Evolutionary conservation across 257 asterid genomes (phyloP).

Genomic region (Solanum corneliomulleri): DNA sequence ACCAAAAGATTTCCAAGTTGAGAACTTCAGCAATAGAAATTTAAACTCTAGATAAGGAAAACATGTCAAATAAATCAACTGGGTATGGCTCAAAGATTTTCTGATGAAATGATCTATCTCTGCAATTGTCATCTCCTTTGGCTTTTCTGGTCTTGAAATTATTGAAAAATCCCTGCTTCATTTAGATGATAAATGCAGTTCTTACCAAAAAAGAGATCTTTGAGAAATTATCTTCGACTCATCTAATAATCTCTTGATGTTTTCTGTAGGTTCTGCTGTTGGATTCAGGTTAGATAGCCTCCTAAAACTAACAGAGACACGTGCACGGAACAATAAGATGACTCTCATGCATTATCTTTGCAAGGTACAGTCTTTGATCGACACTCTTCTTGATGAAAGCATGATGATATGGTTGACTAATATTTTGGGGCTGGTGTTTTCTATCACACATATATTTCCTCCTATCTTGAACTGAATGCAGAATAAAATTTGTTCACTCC

Average conservation of each 20-base stretch:
- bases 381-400: background rate
- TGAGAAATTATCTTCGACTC: background rate
- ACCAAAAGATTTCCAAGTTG: background rate
- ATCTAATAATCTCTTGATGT: conserved; percentile 7
- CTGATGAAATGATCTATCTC: background rate
- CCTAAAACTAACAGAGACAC: conserved; percentile 89
- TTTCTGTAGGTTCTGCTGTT: conserved; percentile 69
- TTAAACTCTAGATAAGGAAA: background rate
- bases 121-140: background rate
- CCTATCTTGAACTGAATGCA: background rate
- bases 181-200: background rate
- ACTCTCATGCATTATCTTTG: conserved; percentile 97
- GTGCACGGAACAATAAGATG: conserved; percentile 91
- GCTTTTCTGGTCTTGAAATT: background rate
- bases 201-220: background rate
- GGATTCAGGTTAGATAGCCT: conserved; percentile 96
- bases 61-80: background rate
- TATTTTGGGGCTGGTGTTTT: background rate
- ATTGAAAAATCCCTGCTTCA: background rate
- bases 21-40: background rate
- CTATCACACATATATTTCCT: background rate
- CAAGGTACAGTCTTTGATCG: conserved; percentile 39
- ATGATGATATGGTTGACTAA: background rate
- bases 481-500: background rate
- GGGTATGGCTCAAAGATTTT: background rate